Evolutionary conservation across 495 filamentous ascomycete species (phyloP).

Genomic region (Amphirosellinia nigrospora): DNA sequence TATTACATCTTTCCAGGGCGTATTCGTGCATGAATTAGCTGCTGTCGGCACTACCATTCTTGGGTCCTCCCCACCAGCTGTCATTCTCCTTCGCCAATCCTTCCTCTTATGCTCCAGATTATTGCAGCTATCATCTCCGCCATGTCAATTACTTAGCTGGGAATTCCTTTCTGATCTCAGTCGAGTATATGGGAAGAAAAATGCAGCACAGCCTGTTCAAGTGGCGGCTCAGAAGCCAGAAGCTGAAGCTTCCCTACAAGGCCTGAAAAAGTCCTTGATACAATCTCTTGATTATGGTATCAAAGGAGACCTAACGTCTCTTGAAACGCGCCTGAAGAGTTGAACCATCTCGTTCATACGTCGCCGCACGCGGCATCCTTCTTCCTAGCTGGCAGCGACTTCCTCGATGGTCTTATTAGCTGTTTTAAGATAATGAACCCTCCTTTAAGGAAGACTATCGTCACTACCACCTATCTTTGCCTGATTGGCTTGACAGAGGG

Average conservation of each 20-base stretch:
- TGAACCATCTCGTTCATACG: slow-evolving; percentile 59
- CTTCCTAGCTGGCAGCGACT: slow-evolving; percentile 83
- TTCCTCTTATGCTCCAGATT: slow-evolving; percentile 65
- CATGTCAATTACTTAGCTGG: slow-evolving; percentile 57
- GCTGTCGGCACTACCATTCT: slow-evolving; percentile 46
- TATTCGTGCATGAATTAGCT: slow-evolving; percentile 63
- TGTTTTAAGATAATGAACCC: slow-evolving; percentile 67
- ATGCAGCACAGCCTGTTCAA: slow-evolving; percentile 38
- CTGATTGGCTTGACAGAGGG: slow-evolving; percentile 70
- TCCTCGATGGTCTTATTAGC: slow-evolving; percentile 73
- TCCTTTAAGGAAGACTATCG: slow-evolving; percentile 64
- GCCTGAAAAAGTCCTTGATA: slow-evolving; percentile 52
- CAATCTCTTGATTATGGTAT: slow-evolving; percentile 57
- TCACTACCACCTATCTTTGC: slow-evolving; percentile 73
- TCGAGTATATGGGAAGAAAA: slow-evolving; percentile 61
- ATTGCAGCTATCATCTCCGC: slow-evolving; percentile 50
- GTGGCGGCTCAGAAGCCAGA: slow-evolving; percentile 43
- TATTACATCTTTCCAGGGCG: slow-evolving; percentile 62
- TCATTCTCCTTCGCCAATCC: slow-evolving; percentile 61
- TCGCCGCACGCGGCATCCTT: slow-evolving; percentile 61
- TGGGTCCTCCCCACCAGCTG: slow-evolving; percentile 53
- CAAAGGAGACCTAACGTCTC: slow-evolving; percentile 53
- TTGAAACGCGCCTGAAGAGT: slow-evolving; percentile 52
- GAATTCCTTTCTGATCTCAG: slow-evolving; percentile 64
- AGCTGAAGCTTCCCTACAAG: slow-evolving; percentile 43